These are phyloP conservation scores for Spinacia oleracea DNA, from an alignment of 179 eudicot genomes.

Conservation along the genomic window DNA sequence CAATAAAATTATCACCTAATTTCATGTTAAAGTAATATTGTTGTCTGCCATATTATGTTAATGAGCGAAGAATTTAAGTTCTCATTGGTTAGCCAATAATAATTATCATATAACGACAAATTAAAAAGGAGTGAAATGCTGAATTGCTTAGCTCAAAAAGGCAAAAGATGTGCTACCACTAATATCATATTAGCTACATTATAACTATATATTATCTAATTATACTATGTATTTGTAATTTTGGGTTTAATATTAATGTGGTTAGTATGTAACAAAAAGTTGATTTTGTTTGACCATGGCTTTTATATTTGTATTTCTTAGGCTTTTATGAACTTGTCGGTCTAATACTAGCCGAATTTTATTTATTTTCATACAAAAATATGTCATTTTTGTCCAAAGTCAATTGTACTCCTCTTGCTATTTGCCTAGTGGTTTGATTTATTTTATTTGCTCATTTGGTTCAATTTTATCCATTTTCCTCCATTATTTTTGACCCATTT, in stretches of 20 bases:
- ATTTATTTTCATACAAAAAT: neutral
- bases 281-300: conserved; percentile 20
- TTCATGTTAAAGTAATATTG: conserved; percentile 12
- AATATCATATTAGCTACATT: conserved; percentile 1
- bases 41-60: conserved; percentile 32
- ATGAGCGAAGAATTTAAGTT: conserved; percentile 31
- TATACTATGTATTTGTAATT: neutral
- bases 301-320: neutral
- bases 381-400: conserved; percentile 1
- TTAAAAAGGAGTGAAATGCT: neutral
- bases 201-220: neutral
- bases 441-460: too few species aligned
- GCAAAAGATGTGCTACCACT: conserved; percentile 18
- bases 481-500: neutral
- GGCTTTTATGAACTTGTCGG: conserved; percentile 17
- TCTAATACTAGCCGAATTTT: conserved; percentile 13
- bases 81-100: conserved; percentile 31
- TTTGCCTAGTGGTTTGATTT: too few species aligned
- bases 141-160: conserved; percentile 24
- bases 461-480: too few species aligned
- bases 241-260: neutral
- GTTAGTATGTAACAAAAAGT: conserved; percentile 12
- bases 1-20: conserved; percentile 20
- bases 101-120: conserved; percentile 12
- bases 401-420: neutral